phyloP scores from a whole-genome alignment of 768 basidiomycete species.

The Pulveroboletus sp. region DNA sequence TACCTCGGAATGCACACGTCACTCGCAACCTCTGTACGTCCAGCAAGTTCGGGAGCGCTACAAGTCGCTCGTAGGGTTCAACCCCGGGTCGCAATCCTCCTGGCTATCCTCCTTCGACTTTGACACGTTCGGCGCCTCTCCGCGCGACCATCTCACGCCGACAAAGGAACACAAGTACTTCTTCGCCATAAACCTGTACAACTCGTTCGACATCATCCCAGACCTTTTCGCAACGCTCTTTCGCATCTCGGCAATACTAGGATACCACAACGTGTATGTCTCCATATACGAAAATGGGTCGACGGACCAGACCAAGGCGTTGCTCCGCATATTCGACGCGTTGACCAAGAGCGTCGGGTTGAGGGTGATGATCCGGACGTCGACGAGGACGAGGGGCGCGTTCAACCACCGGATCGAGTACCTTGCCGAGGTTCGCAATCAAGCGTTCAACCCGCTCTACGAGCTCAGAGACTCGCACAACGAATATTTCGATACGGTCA shows the following conservation, averaged over 20 bases:
- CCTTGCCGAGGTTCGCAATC: slow-evolving; percentile 99
- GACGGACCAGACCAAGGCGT: slow-evolving; percentile 96
- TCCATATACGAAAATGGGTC: slow-evolving; percentile 99
- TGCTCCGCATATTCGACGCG: slow-evolving; percentile 92
- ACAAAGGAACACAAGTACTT: slow-evolving; percentile 91
- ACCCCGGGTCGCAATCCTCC: slow-evolving; percentile 50
- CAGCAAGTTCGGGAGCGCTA: slow-evolving; percentile 88
- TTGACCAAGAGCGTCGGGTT: slow-evolving; percentile 86
- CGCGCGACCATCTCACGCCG: slow-evolving; percentile 36
- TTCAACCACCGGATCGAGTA: slow-evolving; percentile 99
- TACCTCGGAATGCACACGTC: slow-evolving; percentile 87
- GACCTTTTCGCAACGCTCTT: slow-evolving; percentile 97
- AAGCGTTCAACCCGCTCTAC: slow-evolving; percentile 92
- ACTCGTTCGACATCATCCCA: slow-evolving; percentile 98
- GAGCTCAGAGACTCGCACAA: slow-evolving; percentile 88
- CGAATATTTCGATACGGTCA: slow-evolving; percentile 93
- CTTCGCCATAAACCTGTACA: slow-evolving; percentile 99
- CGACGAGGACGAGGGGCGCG: slow-evolving; percentile 86
- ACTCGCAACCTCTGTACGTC: slow-evolving; percentile 78
- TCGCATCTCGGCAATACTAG: slow-evolving; percentile 84
- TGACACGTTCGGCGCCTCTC: slow-evolving; percentile 38
- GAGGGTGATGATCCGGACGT: slow-evolving; percentile 89
- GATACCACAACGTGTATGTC: slow-evolving; percentile 97
- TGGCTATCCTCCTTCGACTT: slow-evolving; percentile 60
- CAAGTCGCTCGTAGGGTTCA: slow-evolving; percentile 75